A percentile compares a stretch with the other conserved stretches of the same genome.
Conservation (phyloP, 1,139 yeast species). For the Candida sojae region DNA sequence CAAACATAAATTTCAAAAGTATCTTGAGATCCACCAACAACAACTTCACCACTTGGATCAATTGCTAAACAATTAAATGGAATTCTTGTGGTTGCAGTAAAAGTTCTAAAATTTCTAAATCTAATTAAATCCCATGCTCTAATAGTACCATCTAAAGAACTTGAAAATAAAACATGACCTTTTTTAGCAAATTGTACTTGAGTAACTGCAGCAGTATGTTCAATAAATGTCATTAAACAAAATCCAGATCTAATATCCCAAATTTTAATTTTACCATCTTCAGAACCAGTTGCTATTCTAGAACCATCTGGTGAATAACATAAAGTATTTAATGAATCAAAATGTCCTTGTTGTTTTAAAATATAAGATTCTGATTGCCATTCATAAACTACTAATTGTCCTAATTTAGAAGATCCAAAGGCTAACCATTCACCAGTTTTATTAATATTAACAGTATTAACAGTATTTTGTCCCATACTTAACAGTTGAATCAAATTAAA, state of each 20-base stretch:
- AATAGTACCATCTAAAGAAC: constrained; percentile 94
- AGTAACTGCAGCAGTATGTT: constrained; percentile 88
- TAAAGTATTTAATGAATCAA: constrained; percentile 81
- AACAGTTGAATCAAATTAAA: constrained; percentile 81
- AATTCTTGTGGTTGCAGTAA: constrained; percentile 85
- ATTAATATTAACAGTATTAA: constrained; percentile 80
- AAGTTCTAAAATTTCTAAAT: constrained; percentile 90
- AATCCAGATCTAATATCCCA: constrained; percentile 97
- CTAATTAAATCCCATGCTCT: constrained; percentile 96
- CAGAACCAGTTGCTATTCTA: constrained; percentile 88
- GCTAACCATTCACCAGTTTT: constrained; percentile 95
- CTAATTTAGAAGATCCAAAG: constrained; percentile 85
- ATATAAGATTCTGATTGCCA: constrained; percentile 98
- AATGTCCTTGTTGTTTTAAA: constrained; percentile 95
- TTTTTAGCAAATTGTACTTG: constrained; percentile 82
- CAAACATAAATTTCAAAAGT: constrained; percentile 90
- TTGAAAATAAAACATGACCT: constrained; percentile 87
- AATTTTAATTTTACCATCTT: constrained; percentile 93
- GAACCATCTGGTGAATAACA: constrained; percentile 96
- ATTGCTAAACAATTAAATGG: constrained; percentile 90
- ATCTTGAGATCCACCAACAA: constrained; percentile 92
- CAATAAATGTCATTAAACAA: constrained; percentile 87
- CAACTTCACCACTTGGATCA: constrained; percentile 96
- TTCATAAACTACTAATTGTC: constrained; percentile 95
- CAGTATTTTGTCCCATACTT: constrained; percentile 89